These are phyloP conservation scores for Ophiocordyceps robertsii DNA, from an alignment of 2,329 filamentous ascomycete genomes.

Conservation along the genomic window DNA sequence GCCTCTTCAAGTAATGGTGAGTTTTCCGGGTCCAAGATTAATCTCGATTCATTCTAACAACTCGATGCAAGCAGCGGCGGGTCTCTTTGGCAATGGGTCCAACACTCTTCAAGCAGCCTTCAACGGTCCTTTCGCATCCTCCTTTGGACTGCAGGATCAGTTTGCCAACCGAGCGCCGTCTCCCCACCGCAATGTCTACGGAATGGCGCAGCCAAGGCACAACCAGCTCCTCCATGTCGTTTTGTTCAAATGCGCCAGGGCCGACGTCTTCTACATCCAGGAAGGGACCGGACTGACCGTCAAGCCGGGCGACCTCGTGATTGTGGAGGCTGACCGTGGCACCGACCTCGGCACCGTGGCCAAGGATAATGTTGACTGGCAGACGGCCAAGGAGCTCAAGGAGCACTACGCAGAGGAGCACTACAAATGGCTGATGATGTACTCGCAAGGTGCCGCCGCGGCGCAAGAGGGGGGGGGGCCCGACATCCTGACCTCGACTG, in stretches of 20 bases:
- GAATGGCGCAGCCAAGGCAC: slow-evolving; percentile 45
- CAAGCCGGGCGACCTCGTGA: slow-evolving; percentile 85
- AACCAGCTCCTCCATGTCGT: slow-evolving; percentile 76
- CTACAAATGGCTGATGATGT: slow-evolving; percentile 98
- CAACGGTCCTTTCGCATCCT: slow-evolving; percentile 28
- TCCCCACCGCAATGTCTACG: slow-evolving; percentile 49
- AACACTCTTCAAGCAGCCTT: slow-evolving; percentile 15
- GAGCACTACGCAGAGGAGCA: slow-evolving; percentile 90
- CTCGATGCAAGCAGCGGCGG: slow-evolving; percentile 5
- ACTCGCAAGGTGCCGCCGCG: slow-evolving; percentile 63
- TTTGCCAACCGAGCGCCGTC: slow-evolving; percentile 41
- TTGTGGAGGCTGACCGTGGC: slow-evolving; percentile 92
- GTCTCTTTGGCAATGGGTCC: slow-evolving; percentile 12
- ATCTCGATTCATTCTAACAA: neutral
- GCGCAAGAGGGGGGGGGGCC: slow-evolving; percentile 46
- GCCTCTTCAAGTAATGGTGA: slow-evolving; percentile 24
- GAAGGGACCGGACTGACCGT: slow-evolving; percentile 87
- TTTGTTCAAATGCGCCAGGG: slow-evolving; percentile 88
- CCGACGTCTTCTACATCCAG: slow-evolving; percentile 94
- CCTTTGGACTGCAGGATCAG: slow-evolving; percentile 29
- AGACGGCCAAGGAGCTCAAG: slow-evolving; percentile 76
- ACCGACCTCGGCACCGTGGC: slow-evolving; percentile 91
- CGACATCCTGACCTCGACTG: slow-evolving; percentile 50
- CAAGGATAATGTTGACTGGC: slow-evolving; percentile 75
- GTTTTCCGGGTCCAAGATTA: slow-evolving; percentile 9